Conservation (phyloP, 768 basidiomycete species). For the Trametes coccinea region DNA sequence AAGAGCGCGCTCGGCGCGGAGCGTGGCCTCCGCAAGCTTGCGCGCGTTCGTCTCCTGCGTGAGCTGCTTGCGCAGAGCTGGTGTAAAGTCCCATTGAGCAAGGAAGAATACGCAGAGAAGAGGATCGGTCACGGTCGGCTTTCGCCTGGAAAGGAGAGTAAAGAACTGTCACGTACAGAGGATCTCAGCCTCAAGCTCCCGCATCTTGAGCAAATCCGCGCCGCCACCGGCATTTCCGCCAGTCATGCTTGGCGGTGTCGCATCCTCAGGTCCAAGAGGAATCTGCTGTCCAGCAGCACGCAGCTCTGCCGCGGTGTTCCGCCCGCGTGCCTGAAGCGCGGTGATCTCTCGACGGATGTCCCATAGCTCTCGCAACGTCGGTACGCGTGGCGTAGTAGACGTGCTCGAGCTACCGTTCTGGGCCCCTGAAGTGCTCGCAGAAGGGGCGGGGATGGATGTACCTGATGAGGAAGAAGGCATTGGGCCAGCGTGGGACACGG, state of each 20-base stretch:
- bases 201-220: background rate
- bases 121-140: conserved; percentile 1
- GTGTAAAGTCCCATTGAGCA: background rate
- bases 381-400: conserved; percentile 8
- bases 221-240: conserved; percentile 3
- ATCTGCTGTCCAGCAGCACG: conserved; percentile 10
- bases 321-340: conserved; percentile 28
- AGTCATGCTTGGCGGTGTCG: conserved; percentile 11
- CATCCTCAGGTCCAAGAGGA: conserved; percentile 12
- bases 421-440: background rate
- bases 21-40: conserved; percentile 25
- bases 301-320: conserved; percentile 20
- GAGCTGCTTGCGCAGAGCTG: conserved; percentile 27
- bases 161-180: conserved; percentile 18
- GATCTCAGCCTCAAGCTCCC: conserved; percentile 20
- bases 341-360: conserved; percentile 31
- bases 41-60: conserved; percentile 22
- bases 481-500: background rate
- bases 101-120: background rate
- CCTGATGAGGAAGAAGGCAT: background rate
- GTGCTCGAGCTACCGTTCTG: background rate
- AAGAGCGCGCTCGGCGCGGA: conserved; percentile 28
- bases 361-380: conserved; percentile 28
- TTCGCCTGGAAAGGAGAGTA: background rate
- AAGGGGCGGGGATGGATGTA: background rate